A percentile compares a stretch with the other conserved stretches of the same genome.
phyloP scores from a whole-genome alignment of 2,329 filamentous ascomycete species.

The Graphiopsis chlorocephala region DNA sequence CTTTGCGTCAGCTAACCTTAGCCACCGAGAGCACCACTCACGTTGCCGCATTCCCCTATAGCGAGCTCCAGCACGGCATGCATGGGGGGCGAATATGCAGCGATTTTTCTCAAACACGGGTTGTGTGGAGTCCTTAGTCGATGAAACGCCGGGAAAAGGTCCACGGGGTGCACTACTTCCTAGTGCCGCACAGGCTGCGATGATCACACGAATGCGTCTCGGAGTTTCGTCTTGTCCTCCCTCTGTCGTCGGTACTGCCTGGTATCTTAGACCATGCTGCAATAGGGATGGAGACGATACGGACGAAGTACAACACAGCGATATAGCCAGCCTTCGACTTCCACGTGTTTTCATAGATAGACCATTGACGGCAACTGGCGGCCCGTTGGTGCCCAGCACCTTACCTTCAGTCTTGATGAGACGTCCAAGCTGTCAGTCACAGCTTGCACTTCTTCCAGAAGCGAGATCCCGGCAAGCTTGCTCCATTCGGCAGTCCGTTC shows the following conservation, averaged over 20 bases:
- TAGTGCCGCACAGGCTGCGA: not conserved
- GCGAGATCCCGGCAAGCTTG: not conserved
- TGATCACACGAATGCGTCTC: not conserved
- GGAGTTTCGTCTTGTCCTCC: not conserved
- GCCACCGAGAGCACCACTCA: not conserved
- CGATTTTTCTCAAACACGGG: not conserved
- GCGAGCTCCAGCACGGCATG: not conserved
- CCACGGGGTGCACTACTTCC: not conserved
- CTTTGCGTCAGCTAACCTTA: not conserved
- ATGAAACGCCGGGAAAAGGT: not conserved
- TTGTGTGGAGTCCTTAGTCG: no score
- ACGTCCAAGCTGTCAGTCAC: not conserved
- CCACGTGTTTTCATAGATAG: not conserved
- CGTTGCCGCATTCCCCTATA: not conserved
- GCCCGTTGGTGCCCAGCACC: not conserved
- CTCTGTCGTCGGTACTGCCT: not conserved
- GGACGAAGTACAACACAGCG: not conserved
- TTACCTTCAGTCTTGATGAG: not conserved
- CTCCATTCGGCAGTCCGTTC: not conserved
- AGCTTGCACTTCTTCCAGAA: not conserved
- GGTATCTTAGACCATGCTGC: not conserved
- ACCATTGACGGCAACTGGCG: not conserved
- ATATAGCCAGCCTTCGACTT: not conserved
- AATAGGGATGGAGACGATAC: not conserved
- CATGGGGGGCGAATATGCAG: not conserved